Evolutionary conservation across 1,139 yeast species (phyloP), one percentile per base, ranked within the genome.

Genomic region (Torulaspora pretoriensis): DNA sequence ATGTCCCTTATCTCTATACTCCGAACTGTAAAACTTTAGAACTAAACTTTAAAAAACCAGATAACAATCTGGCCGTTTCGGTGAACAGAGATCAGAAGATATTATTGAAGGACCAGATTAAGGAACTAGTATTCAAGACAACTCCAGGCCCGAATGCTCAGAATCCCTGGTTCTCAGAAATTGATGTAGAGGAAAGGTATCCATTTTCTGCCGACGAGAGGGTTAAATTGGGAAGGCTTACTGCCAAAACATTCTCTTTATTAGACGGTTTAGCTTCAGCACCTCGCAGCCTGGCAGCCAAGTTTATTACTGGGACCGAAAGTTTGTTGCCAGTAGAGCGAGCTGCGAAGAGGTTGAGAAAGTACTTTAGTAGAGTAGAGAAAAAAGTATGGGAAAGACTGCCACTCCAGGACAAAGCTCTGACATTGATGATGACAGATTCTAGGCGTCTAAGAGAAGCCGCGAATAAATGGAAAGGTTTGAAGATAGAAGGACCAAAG

Each of bases 1-100:
- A 77, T 33, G 73, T 81, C 10, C 89, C 89, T 0, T 80, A 76
- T 52, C 57, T 82, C 33, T 70, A 76, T 23, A 77, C 88, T 0
- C 75, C 82, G 0, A 53, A 54, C 41, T 43, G 34, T 27, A 42
- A 49, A 22, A 28, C 40, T 26, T 10, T 25, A 14, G 29, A 13
- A 29, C 33, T 33, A 40, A 34, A 34, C 28, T 14, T 40, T 6
- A 34, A 22, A 24, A 26, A 24, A 8, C n/a, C 37, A 9, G 19
- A 16, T 9, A 5, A 14, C 8, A 14, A 16, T 3, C 32, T 9
- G 7, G 5, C 22, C 2, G 16, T 5, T 4, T 7, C 14, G 10
- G 17, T 29, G 19, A 19, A 13, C 6, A 29, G 17, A 29, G 32
- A 29, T 9, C 14, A 23, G 7, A 23, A 26, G 5, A 6, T 7